These are phyloP conservation scores for Aspergillus nomiae DNA, from an alignment of 2,329 filamentous ascomycete species.

Conservation along the genomic window DNA sequence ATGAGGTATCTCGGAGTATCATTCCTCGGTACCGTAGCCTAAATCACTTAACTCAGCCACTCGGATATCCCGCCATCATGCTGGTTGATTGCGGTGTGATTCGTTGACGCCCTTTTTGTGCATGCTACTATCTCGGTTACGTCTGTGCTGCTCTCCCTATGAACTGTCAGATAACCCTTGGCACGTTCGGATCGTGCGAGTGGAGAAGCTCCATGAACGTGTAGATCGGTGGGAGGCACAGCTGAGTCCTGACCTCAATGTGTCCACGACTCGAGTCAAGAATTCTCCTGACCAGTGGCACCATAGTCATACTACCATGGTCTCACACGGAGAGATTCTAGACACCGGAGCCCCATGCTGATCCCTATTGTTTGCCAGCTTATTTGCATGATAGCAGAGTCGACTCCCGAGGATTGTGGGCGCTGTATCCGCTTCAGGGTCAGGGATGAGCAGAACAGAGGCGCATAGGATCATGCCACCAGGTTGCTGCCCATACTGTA, in stretches of 20 bases:
- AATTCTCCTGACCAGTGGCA: neutral
- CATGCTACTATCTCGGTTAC: neutral
- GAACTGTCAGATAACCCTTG: neutral
- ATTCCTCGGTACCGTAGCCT: neutral
- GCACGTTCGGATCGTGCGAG: neutral
- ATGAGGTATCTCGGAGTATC: neutral
- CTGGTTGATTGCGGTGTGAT: neutral
- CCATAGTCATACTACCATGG: neutral
- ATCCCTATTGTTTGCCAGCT: neutral
- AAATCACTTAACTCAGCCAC: neutral
- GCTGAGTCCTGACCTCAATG: neutral
- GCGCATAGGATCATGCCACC: neutral
- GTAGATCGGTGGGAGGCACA: neutral
- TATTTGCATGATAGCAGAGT: neutral
- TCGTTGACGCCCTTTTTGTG: neutral
- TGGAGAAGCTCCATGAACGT: neutral
- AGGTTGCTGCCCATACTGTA: neutral
- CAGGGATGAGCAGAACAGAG: neutral
- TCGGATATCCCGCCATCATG: neutral
- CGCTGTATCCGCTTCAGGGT: neutral
- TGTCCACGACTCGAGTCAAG: neutral
- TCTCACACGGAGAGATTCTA: neutral
- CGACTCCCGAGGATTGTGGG: neutral
- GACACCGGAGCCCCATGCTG: neutral
- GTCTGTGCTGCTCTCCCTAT: conserved; percentile 3